A percentile compares a stretch with the other conserved stretches of the same genome.
phyloP scores from a whole-genome alignment of 2,329 filamentous ascomycete genomes.

The Corinectria fuckeliana region DNA sequence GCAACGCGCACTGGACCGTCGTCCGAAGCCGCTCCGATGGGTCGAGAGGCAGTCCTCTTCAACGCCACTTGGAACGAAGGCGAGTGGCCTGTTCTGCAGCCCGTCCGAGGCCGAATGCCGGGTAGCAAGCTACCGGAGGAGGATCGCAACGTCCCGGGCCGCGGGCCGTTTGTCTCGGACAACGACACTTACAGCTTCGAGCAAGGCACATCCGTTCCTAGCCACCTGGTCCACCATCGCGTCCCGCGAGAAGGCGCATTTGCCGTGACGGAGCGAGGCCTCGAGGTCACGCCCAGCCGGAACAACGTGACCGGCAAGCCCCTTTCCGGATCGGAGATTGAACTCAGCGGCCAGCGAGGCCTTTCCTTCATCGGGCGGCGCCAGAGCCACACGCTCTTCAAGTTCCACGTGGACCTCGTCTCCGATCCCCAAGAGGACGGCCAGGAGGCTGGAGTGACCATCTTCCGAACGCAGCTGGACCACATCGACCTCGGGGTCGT shows the following conservation, averaged over 20 bases:
- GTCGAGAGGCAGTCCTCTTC: conserved; percentile 53
- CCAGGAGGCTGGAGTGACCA: conserved; percentile 17
- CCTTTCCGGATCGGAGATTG: conserved; percentile 4
- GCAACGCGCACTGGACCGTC: conserved; percentile 30
- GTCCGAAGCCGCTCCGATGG: conserved; percentile 49
- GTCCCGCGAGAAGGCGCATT: conserved; percentile 9
- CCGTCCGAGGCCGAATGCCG: conserved; percentile 39
- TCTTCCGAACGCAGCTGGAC: conserved; percentile 26
- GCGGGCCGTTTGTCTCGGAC: conserved; percentile 16
- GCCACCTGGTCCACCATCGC: conserved; percentile 18
- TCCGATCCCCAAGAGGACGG: background rate
- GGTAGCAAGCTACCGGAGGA: conserved; percentile 28
- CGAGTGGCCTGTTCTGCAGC: conserved; percentile 54
- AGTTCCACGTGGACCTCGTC: conserved; percentile 16
- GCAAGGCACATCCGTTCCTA: background rate
- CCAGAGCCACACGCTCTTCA: conserved; percentile 20
- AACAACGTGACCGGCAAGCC: conserved; percentile 13
- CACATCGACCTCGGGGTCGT: conserved; percentile 21
- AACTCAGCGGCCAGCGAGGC: conserved; percentile 12
- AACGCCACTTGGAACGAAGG: conserved; percentile 56
- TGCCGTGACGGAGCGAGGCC: background rate
- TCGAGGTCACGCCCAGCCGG: conserved; percentile 13
- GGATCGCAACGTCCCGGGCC: conserved; percentile 2
- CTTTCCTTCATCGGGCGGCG: conserved; percentile 23
- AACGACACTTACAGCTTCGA: conserved; percentile 12